phyloP scores from a whole-genome alignment of 2,329 filamentous ascomycete genomes.

The Cladosporium colombiae region DNA sequence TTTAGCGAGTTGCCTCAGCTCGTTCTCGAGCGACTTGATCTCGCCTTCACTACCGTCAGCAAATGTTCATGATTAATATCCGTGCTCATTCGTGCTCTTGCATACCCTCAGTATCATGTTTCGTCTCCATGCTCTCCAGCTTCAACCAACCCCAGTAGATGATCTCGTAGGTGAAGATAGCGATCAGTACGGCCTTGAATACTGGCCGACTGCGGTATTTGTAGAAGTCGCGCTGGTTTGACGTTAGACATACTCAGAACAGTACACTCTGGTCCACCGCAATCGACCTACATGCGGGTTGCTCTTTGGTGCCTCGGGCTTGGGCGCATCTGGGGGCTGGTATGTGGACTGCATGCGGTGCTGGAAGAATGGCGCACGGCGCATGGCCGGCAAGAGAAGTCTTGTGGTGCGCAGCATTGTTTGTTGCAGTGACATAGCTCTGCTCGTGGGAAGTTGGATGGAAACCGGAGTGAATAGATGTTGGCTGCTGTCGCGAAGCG shows the following conservation, averaged over 20 bases:
- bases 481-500: background rate
- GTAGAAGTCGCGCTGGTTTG: slow-evolving; percentile 59
- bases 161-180: slow-evolving; percentile 77
- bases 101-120: slow-evolving; percentile 53
- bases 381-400: slow-evolving; percentile 6
- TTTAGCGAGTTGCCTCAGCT: slow-evolving; percentile 3
- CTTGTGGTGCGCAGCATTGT: slow-evolving; percentile 14
- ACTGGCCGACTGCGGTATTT: slow-evolving; percentile 72
- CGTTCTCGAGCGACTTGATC: slow-evolving; percentile 16
- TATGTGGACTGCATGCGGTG: slow-evolving; percentile 17
- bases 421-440: background rate
- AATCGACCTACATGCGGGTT: slow-evolving; percentile 21
- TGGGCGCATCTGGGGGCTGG: slow-evolving; percentile 7
- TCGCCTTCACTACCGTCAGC: slow-evolving; percentile 13
- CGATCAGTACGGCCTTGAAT: slow-evolving; percentile 71
- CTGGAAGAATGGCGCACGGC: slow-evolving; percentile 10
- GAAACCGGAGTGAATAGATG: background rate
- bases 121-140: slow-evolving; percentile 71
- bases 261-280: no score
- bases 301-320: slow-evolving; percentile 13
- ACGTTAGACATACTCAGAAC: background rate
- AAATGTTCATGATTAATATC: background rate
- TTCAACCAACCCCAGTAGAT: slow-evolving; percentile 73
- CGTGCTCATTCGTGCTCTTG: background rate
- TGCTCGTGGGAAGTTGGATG: background rate